Percentiles rank a stretch among this genome's conserved stretches.
Conservation (phyloP, 75 land plant genomes). For the Cunninghamia lanceolata region DNA sequence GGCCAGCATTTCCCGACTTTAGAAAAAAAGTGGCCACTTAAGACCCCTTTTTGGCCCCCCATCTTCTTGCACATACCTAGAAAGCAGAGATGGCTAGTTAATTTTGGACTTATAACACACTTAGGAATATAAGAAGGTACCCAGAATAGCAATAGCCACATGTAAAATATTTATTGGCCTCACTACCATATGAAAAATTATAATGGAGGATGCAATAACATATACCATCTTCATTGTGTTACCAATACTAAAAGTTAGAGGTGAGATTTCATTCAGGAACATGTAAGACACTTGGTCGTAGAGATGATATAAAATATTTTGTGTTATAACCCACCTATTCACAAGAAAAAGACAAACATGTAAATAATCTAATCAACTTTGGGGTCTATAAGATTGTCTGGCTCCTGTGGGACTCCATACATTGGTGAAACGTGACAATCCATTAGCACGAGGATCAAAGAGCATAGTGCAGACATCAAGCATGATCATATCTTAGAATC, state of each 20-base stretch:
- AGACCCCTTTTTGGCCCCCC: no score
- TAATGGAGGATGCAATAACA: conserved; percentile 70
- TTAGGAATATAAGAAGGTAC: conserved; percentile 86
- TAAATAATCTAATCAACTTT: no score
- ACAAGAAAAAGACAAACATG: background rate
- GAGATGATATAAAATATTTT: conserved; percentile 77
- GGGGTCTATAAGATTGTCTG: no score
- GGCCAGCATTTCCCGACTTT: no score
- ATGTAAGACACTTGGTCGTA: conserved; percentile 82
- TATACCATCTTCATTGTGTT: conserved; percentile 79
- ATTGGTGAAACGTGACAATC: no score
- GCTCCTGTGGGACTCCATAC: no score
- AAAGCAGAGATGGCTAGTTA: background rate
- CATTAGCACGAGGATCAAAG: no score
- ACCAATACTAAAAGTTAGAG: conserved; percentile 73
- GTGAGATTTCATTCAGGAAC: conserved; percentile 77
- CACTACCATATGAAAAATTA: conserved; percentile 74
- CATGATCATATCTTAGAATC: no score
- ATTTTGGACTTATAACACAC: conserved; percentile 12
- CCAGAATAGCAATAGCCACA: conserved; percentile 72
- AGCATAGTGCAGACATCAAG: no score
- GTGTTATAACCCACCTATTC: conserved; percentile 70
- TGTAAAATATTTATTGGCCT: conserved; percentile 70
- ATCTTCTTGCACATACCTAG: no score
- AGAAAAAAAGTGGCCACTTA: no score